Base-by-base conservation (phyloP, 495 filamentous ascomycete species). In the Podospora fimiseda region DNA sequence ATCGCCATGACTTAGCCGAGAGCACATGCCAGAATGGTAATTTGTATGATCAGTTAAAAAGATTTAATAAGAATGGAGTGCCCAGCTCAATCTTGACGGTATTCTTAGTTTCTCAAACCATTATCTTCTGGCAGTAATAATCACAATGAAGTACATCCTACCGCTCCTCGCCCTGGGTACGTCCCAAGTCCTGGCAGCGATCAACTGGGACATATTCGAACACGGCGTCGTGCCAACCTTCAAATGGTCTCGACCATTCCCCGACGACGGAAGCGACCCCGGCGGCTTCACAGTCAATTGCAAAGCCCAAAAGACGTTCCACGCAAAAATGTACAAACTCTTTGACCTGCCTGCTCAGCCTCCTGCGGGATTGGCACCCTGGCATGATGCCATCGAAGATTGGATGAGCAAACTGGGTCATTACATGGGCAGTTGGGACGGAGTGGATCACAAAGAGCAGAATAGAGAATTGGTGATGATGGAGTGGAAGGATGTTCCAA, bases 131-230 rank as follows among this genome's bases (percentile, higher is more conserved):
- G 27, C n/a, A n/a, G n/a, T n/a, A n/a, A n/a, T n/a, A n/a, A 27
- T 36, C 15, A 41, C 8, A n/a, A 30, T 14, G 14, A 3, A 5
- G 23, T 13, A 6, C 27, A 33, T 38, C 13, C 39, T 56, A 4
- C 19, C 49, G 27, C 11, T 52, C n/a, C 30, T 50, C 8, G 3
- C 44, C 30, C 49, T 63, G 24, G 2, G 41, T 21, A 19, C 21
- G 14, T 27, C 36, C n/a, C 21, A 47, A 23, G 43, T 39, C 18
- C 43, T 38, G n/a, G 52, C 47, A n/a, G 50, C 9, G 42, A 61
- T 61, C 18, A 67, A 69, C 57, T 69, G 66, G 66, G 66, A 69
- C 39, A 22, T 67, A 0, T 60, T 49, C 48, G 62, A 65, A 16
- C 39, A 65, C 39, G 64, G 64, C 48, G 60, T 67, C 2, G 65